These are phyloP conservation scores for Thelephora aurantiotincta DNA, from an alignment of 768 basidiomycete species.

Conservation along the genomic window DNA sequence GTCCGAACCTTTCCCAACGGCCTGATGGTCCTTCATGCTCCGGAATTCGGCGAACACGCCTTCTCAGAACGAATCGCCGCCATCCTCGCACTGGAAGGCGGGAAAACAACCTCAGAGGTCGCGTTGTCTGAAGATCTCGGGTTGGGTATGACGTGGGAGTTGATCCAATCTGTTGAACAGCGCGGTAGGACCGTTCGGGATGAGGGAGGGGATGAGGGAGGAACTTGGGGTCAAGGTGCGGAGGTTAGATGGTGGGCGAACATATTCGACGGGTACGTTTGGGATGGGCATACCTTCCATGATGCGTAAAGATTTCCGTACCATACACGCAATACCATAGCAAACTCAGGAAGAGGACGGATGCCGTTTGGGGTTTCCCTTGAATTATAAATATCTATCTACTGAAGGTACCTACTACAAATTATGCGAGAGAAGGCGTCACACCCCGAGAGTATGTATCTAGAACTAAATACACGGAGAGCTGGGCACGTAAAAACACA, in stretches of 20 bases:
- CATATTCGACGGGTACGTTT: constrained; percentile 48
- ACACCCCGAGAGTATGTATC: no score
- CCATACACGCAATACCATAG: no score
- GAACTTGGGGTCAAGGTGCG: constrained; percentile 24
- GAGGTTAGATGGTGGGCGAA: constrained; percentile 69
- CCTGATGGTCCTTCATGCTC: constrained; percentile 73
- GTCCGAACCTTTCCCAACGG: constrained; percentile 52
- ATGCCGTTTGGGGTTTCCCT: no score
- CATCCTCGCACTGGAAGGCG: constrained; percentile 25
- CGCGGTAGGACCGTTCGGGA: constrained; percentile 67
- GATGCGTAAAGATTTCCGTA: no score
- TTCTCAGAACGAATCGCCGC: constrained; percentile 56
- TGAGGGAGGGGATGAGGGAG: constrained; percentile 30
- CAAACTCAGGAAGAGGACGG: no score
- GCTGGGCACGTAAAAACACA: no score
- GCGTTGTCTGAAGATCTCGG: constrained; percentile 59
- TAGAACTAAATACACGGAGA: no score
- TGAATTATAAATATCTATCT: no score
- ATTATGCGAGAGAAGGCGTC: no score
- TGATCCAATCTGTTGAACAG: constrained; percentile 62
- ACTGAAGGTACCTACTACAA: no score
- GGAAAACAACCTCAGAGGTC: constrained; percentile 50
- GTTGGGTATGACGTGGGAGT: constrained; percentile 60
- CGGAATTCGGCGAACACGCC: constrained; percentile 50
- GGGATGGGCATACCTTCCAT: constrained; percentile 44